Conservation (phyloP, 257 asterid genomes). For the Euphrasia confusa region DNA sequence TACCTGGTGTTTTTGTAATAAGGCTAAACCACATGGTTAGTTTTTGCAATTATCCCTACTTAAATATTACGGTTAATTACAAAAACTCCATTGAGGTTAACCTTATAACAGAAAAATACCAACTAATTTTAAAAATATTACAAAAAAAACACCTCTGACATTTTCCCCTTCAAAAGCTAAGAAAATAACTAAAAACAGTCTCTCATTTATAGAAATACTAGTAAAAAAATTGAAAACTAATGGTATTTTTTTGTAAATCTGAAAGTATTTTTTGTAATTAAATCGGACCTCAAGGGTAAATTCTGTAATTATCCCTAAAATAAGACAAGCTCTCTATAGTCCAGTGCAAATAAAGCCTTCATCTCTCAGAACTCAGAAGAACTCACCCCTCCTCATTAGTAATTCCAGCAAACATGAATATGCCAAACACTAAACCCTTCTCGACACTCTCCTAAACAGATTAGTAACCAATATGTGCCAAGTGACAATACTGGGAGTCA, state of each 20-base stretch:
- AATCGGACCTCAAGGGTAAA: too few relatives aligned
- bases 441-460: constrained; percentile 34
- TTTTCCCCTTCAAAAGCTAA: background rate
- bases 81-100: too few relatives aligned
- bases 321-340: background rate
- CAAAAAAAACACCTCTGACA: too few relatives aligned
- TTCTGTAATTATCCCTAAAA: background rate
- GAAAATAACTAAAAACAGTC: background rate
- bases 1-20: background rate
- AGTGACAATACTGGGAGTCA: constrained; percentile 60
- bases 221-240: background rate
- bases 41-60: background rate
- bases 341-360: constrained; percentile 3
- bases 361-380: background rate
- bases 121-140: too few relatives aligned
- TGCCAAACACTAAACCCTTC: constrained; percentile 23
- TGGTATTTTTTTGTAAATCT: background rate
- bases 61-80: too few relatives aligned
- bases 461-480: constrained; percentile 60
- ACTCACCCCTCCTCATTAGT: constrained; percentile 25
- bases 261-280: too few relatives aligned
- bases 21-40: background rate
- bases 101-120: too few relatives aligned
- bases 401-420: constrained; percentile 39
- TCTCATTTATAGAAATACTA: background rate